Evolutionary conservation across 208 protist species (phyloP).

Genomic region (Leishmania aethiopica): DNA sequence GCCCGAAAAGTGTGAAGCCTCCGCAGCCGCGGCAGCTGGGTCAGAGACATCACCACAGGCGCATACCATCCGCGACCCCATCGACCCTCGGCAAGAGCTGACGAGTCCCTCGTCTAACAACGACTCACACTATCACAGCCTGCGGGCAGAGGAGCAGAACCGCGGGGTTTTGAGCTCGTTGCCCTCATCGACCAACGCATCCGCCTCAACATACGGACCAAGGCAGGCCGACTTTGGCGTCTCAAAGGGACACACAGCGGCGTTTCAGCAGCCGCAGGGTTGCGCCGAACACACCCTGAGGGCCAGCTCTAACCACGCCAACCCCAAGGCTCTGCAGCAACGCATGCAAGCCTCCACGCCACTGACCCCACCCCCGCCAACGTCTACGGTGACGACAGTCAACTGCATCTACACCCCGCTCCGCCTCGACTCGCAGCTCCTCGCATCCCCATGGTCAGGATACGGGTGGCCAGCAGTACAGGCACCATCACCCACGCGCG

Average conservation of each 20-base stretch:
- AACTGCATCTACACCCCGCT: conserved; percentile 17
- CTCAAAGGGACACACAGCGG: neutral
- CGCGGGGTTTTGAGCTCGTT: neutral
- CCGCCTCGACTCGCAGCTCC: conserved; percentile 28
- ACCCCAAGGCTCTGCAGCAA: neutral
- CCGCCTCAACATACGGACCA: neutral
- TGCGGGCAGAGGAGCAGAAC: conserved; percentile 15
- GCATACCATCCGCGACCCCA: conserved; percentile 8
- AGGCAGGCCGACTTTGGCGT: neutral
- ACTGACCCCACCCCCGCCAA: conserved; percentile 9
- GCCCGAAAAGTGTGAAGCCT: neutral
- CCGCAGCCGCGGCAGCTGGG: neutral
- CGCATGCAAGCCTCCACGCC: neutral
- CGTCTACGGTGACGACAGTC: neutral
- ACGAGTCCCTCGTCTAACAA: conserved; percentile 1
- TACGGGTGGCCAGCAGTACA: neutral
- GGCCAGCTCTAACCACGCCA: neutral
- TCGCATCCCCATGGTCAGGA: conserved; percentile 23
- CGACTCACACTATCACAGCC: conserved; percentile 1
- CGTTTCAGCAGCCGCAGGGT: neutral
- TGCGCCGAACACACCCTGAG: neutral
- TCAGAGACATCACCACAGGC: neutral
- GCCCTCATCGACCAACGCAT: neutral
- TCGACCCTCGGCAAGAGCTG: conserved; percentile 4
- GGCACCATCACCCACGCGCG: conserved; percentile 15